Percentiles rank a stretch among this genome's conserved stretches.
phyloP scores from a whole-genome alignment of 805 yeast genomes.

The Candida incommunis region DNA sequence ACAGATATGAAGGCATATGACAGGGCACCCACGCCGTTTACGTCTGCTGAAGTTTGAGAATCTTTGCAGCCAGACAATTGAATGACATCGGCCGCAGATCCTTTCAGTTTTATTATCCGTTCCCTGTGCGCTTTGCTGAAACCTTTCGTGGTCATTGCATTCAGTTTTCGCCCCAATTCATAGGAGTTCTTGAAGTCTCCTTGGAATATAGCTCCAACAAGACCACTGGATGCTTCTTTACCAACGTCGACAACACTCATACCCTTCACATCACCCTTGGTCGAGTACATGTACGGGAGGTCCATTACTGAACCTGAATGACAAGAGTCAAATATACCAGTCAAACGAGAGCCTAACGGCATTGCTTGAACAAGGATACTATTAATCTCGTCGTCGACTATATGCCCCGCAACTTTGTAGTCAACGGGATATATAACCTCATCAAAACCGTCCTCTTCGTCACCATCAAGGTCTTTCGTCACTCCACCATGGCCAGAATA shows the following conservation, averaged over 20 bases:
- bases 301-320: constrained; percentile 71
- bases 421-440: constrained; percentile 57
- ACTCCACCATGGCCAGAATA: constrained; percentile 78
- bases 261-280: constrained; percentile 66
- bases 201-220: background rate
- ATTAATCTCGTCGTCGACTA: constrained; percentile 60
- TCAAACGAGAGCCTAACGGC: constrained; percentile 53
- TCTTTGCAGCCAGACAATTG: constrained; percentile 67
- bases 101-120: constrained; percentile 23
- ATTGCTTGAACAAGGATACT: constrained; percentile 50
- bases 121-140: background rate
- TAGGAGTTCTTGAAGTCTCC: background rate
- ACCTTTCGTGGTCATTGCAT: background rate
- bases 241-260: constrained; percentile 40
- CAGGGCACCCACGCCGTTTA: constrained; percentile 70
- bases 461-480: constrained; percentile 48
- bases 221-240: background rate
- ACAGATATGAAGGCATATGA: constrained; percentile 58
- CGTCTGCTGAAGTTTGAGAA: constrained; percentile 56
- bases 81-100: constrained; percentile 58
- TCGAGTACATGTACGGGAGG: constrained; percentile 61
- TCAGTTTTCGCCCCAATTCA: background rate
- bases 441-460: constrained; percentile 56
- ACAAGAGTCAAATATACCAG: constrained; percentile 67
- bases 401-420: constrained; percentile 45